phyloP scores from a whole-genome alignment of 495 filamentous ascomycete species.

The Penicillium malachiteum region DNA sequence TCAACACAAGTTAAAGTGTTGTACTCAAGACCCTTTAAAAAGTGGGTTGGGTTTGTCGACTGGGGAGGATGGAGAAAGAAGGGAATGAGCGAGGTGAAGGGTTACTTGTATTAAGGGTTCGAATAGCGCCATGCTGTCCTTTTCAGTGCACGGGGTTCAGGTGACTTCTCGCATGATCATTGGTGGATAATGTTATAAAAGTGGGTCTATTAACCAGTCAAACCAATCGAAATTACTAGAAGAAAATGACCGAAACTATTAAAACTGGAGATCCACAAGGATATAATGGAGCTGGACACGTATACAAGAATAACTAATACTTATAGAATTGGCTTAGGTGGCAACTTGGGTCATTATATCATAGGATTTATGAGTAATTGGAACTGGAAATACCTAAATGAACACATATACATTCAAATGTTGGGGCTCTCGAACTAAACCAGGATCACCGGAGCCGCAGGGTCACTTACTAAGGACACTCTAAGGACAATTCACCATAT shows the following conservation, averaged over 20 bases:
- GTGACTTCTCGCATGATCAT: constrained; percentile 44
- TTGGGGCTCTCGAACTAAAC: too few relatives aligned
- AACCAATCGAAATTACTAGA: constrained; percentile 2
- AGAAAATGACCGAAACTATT: background rate
- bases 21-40: constrained; percentile 16
- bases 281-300: background rate
- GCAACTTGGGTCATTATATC: too few relatives aligned
- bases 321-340: too few relatives aligned
- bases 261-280: background rate
- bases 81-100: constrained; percentile 9
- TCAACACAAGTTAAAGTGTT: constrained; percentile 16
- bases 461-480: too few relatives aligned
- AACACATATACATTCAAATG: too few relatives aligned
- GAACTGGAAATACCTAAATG: background rate
- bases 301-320: background rate
- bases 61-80: constrained; percentile 20
- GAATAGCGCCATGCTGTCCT: constrained; percentile 47
- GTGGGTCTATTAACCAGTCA: background rate
- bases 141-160: constrained; percentile 35
- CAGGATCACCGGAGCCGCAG: too few relatives aligned
- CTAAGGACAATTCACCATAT: too few relatives aligned
- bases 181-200: constrained; percentile 20
- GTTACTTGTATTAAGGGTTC: constrained; percentile 30
- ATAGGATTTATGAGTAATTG: background rate
- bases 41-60: constrained; percentile 20